Conservation (phyloP, 2,329 filamentous ascomycete species). For the Aspergillus cejpii region DNA sequence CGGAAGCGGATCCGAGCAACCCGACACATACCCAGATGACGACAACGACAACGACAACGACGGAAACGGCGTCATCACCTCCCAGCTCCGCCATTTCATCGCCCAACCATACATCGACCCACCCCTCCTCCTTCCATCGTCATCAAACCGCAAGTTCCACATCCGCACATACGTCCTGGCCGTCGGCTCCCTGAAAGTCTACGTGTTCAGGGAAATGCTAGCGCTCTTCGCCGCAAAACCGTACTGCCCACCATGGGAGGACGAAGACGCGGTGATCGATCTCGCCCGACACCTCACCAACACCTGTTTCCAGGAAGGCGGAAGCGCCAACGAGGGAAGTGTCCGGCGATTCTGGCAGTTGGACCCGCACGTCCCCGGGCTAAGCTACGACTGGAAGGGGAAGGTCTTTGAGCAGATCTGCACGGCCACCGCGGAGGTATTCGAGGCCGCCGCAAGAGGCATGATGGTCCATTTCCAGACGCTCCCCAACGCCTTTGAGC, state of each 20-base stretch:
- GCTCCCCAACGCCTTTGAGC: slow-evolving; percentile 79
- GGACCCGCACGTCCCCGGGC: slow-evolving; percentile 34
- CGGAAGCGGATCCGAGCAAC: slow-evolving; percentile 30
- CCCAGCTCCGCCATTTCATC: slow-evolving; percentile 90
- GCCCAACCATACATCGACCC: slow-evolving; percentile 91
- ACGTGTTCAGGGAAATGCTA: slow-evolving; percentile 85
- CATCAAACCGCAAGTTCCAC: slow-evolving; percentile 79
- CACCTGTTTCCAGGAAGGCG: slow-evolving; percentile 73
- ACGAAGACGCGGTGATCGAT: slow-evolving; percentile 42
- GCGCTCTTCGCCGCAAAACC: slow-evolving; percentile 76
- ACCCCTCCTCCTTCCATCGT: slow-evolving; percentile 63
- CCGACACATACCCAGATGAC: slow-evolving; percentile 33
- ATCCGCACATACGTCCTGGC: slow-evolving; percentile 87
- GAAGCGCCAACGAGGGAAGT: slow-evolving; percentile 51
- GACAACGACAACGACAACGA: slow-evolving; percentile 19
- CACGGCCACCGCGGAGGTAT: slow-evolving; percentile 64
- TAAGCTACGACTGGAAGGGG: slow-evolving; percentile 46
- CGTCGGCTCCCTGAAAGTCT: slow-evolving; percentile 68
- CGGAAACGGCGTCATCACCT: slow-evolving; percentile 62
- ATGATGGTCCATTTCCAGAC: slow-evolving; percentile 92
- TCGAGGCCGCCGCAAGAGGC: slow-evolving; percentile 74
- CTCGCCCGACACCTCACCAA: slow-evolving; percentile 83
- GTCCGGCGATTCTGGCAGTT: slow-evolving; percentile 73
- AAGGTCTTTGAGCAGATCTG: slow-evolving; percentile 69
- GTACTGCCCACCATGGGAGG: slow-evolving; percentile 58